Percentiles rank a stretch among this genome's conserved stretches.
phyloP scores from a whole-genome alignment of 352 stramenopile species.

The Thalassiosira mediterranea region DNA sequence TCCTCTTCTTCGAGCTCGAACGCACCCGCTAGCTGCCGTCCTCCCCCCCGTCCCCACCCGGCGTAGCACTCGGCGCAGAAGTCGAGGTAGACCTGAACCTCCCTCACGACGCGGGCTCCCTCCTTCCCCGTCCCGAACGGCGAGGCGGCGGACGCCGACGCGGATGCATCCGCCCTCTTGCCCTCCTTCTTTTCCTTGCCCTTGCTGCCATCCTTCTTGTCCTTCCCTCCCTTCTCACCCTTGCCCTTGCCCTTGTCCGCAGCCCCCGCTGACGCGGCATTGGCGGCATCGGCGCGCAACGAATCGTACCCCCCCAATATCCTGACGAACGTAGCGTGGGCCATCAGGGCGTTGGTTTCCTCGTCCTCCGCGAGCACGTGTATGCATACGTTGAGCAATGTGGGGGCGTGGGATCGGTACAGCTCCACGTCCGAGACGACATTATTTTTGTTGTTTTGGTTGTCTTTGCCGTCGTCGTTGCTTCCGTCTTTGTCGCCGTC shows the following conservation, averaged over 20 bases:
- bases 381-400: constrained; percentile 92
- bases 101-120: background rate
- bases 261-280: background rate
- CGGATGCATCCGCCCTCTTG: constrained; percentile 26
- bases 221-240: constrained; percentile 3
- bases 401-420: constrained; percentile 91
- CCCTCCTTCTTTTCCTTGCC: constrained; percentile 17
- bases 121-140: background rate
- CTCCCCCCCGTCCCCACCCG: background rate
- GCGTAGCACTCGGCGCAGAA: background rate
- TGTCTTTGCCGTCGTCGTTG: background rate
- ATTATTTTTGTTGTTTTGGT: background rate
- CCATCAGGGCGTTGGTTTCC: constrained; percentile 95
- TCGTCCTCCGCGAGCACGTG: constrained; percentile 94
- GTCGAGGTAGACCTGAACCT: constrained; percentile 1
- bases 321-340: constrained; percentile 26
- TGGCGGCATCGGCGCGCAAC: background rate
- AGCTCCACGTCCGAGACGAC: constrained; percentile 91
- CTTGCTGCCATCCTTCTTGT: constrained; percentile 38
- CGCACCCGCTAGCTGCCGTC: background rate
- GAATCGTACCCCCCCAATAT: constrained; percentile 27
- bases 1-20: background rate
- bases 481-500: background rate
- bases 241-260: background rate
- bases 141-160: background rate